phyloP scores from a whole-genome alignment of 192 early-diverging fungal genomes.

The Rhizophagus clarus region DNA sequence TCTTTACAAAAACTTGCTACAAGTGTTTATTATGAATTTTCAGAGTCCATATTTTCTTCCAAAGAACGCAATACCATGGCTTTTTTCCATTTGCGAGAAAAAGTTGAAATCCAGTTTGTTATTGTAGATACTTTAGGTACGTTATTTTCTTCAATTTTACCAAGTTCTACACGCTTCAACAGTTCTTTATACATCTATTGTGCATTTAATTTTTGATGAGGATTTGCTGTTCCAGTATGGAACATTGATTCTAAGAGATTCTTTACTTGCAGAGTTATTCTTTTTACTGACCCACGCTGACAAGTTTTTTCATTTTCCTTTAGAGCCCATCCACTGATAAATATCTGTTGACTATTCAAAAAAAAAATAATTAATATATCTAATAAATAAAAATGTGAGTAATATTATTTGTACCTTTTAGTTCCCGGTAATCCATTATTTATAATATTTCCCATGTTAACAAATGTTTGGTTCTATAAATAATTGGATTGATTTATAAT shows the following conservation, averaged over 20 bases:
- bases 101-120: not conserved
- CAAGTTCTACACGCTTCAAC: not conserved
- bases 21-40: too few species aligned
- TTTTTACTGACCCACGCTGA: not conserved
- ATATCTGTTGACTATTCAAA: not conserved
- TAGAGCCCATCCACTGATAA: not conserved
- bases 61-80: not conserved
- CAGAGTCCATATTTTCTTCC: not conserved
- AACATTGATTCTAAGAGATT: not conserved
- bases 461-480: too few species aligned
- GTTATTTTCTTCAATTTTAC: not conserved
- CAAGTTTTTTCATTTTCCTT: not conserved
- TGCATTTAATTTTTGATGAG: not conserved
- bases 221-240: not conserved
- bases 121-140: constrained; percentile 8
- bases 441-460: too few species aligned
- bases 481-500: too few species aligned
- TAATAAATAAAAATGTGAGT: not conserved
- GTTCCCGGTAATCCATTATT: not conserved
- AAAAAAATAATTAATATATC: not conserved
- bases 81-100: not conserved
- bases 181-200: not conserved
- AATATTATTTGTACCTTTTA: not conserved
- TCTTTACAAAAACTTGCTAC: too few species aligned
- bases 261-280: not conserved